Base-by-base conservation (phyloP, 2,329 filamentous ascomycete species). In the Alternaria sp. region DNA sequence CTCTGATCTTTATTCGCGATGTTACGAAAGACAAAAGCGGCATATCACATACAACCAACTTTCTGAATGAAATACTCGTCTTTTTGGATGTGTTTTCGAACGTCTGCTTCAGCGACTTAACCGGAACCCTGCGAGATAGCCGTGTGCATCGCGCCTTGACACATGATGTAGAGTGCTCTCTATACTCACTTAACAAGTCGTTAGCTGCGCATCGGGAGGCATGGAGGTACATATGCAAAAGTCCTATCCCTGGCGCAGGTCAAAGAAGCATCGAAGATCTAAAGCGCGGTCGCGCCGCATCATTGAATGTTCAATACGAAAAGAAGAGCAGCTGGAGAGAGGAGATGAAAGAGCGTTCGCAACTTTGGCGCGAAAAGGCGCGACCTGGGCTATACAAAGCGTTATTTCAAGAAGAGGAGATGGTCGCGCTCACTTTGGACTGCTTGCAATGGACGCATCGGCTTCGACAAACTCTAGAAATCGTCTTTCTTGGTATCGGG, bases 1-100 rank as follows among this genome's bases (percentile, higher is more conserved):
- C 63, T 6, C 46, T 64, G 21, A 41, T 63, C 37, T 66, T 65
- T 39, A 65, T 66, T n/a, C 63, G 62, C 33, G 57, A 65, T 21
- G 60, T 61, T 3, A 54, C 52, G 2, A 55, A 63, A 41, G 45
- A 54, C 29, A 53, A 50, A 14, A 28, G 36, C 28, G 31, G 41
- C 26, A 48, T 45, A 13, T 39, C 31, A 17, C 41, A 51, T 33
- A 59, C 37, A 14, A 45, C 56, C 5, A 51, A 46, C 24, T 50
- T 39, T 11, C 34, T 66, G 10, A 48, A 56, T 6, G 33, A 53
- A 29, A 50, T 46, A 9, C 62, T 65, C 13, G 26, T 57, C 24
- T 66, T 66, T 8, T 29, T 66, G 6, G 63, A 66, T 7, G 51
- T 58, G 7, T 65, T 65, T 39, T 51, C 56, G 17, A 53, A 59